Conservation (phyloP, 768 basidiomycete species). For the Tephrocybe sp. region DNA sequence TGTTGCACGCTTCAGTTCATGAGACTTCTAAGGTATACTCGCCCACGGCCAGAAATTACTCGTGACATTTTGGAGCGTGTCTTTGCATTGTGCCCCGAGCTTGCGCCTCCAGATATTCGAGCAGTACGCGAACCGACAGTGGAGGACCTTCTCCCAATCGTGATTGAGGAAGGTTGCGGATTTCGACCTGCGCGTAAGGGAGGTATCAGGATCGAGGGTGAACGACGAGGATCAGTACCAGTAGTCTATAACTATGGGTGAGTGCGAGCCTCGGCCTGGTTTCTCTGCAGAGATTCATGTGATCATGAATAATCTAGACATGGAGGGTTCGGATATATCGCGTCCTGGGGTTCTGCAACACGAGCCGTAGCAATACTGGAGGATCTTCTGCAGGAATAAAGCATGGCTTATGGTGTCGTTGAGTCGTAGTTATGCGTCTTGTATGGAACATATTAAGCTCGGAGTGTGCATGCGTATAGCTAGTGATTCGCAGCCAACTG, state of each 20-base stretch:
- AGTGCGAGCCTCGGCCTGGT: slow-evolving; percentile 64
- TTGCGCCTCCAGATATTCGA: slow-evolving; percentile 54
- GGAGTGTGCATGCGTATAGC: no score
- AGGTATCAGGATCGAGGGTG: slow-evolving; percentile 60
- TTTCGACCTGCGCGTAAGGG: slow-evolving; percentile 65
- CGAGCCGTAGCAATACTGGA: slow-evolving; percentile 47
- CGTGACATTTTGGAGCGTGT: slow-evolving; percentile 52
- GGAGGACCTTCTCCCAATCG: slow-evolving; percentile 46
- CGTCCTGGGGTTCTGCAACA: slow-evolving; percentile 63
- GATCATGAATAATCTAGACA: slow-evolving; percentile 39
- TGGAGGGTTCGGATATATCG: slow-evolving; percentile 58
- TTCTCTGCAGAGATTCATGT: slow-evolving; percentile 28
- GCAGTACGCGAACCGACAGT: slow-evolving; percentile 42
- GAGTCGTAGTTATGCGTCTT: not conserved
- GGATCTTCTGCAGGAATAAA: slow-evolving; percentile 11
- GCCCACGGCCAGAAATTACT: slow-evolving; percentile 61
- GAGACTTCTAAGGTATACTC: no score
- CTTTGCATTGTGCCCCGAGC: slow-evolving; percentile 52
- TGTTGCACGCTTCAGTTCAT: no score
- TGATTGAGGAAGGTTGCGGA: slow-evolving; percentile 55
- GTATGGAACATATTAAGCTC: no score
- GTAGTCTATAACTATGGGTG: slow-evolving; percentile 68
- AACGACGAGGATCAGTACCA: slow-evolving; percentile 42
- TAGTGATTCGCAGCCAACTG: not conserved
- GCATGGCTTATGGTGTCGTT: not conserved